Conservation (phyloP, 306 rosid genomes). For the Delonix regia region DNA sequence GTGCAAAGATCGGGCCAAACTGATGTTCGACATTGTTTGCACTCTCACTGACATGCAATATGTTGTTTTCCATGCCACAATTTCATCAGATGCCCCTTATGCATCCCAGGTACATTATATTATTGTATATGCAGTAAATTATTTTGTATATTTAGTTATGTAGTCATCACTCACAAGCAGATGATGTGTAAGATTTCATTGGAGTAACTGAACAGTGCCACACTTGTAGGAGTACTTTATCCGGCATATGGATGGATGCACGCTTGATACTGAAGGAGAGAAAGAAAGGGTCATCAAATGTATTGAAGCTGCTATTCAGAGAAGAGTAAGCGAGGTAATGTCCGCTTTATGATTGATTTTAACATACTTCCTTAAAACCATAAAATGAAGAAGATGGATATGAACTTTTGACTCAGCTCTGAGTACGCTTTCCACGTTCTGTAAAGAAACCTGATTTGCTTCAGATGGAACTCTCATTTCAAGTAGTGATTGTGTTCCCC, state of each 20-base stretch:
- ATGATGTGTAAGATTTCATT: not conserved
- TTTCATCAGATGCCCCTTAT: conserved; percentile 77
- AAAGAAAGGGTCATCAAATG: conserved; percentile 86
- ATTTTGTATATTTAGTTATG: not conserved
- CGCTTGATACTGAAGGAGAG: conserved; percentile 86
- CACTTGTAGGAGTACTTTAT: conserved; percentile 70
- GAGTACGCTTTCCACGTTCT: conserved; percentile 4
- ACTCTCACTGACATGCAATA: conserved; percentile 88
- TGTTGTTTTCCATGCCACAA: conserved; percentile 82
- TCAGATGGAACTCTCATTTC: not conserved
- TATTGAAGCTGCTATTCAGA: conserved; percentile 85
- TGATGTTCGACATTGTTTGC: conserved; percentile 88
- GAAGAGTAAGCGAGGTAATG: conserved; percentile 92
- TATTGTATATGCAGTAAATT: not conserved
- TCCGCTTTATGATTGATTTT: conserved; percentile 13
- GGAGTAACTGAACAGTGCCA: not conserved
- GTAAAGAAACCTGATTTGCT: conserved; percentile 4
- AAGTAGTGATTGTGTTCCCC: not conserved
- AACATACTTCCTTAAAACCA: conserved; percentile 16
- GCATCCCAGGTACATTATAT: conserved; percentile 66
- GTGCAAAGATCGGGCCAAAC: conserved; percentile 83
- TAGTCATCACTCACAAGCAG: not conserved
- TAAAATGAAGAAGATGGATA: not conserved
- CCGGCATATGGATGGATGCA: conserved; percentile 90
- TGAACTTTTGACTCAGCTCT: conserved; percentile 8